phyloP scores from a whole-genome alignment of 306 rosid genomes.

The Cyamopsis tetragonoloba region DNA sequence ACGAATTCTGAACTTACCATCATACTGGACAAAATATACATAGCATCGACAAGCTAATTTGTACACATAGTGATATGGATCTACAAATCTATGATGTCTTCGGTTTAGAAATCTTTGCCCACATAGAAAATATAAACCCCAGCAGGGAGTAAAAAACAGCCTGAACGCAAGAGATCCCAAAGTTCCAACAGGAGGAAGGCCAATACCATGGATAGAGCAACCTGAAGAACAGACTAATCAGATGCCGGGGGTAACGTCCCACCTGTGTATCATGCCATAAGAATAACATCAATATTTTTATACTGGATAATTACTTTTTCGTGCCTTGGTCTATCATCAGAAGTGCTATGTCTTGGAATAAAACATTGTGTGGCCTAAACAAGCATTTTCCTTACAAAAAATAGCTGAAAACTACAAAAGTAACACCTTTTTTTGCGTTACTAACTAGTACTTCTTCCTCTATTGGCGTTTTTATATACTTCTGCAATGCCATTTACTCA shows the following conservation, averaged over 20 bases:
- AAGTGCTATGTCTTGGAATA: too few relatives aligned
- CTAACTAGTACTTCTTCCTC: too few relatives aligned
- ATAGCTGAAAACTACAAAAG: too few relatives aligned
- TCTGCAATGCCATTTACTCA: too few relatives aligned
- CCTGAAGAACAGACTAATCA: slow-evolving; percentile 91
- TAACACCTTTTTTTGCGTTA: too few relatives aligned
- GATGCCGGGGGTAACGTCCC: slow-evolving; percentile 90
- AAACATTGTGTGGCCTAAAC: too few relatives aligned
- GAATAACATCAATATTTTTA: background rate
- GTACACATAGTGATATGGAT: slow-evolving; percentile 24
- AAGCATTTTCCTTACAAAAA: too few relatives aligned
- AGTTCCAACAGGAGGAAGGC: slow-evolving; percentile 97
- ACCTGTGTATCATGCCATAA: slow-evolving; percentile 57
- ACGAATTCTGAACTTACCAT: background rate
- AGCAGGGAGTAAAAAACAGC: slow-evolving; percentile 52
- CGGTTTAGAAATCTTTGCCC: slow-evolving; percentile 49
- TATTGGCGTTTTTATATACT: too few relatives aligned
- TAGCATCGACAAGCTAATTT: slow-evolving; percentile 3
- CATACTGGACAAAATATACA: slow-evolving; percentile 28
- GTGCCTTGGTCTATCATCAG: too few relatives aligned
- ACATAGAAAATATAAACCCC: slow-evolving; percentile 51
- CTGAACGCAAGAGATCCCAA: slow-evolving; percentile 50
- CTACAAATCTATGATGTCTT: slow-evolving; percentile 34
- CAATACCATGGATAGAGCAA: slow-evolving; percentile 95
- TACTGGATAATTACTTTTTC: background rate